Percentiles rank a stretch among this genome's conserved stretches.
Evolutionary conservation across 2,329 filamentous ascomycete genomes (phyloP).

Genomic region (Xylaria sp.): DNA sequence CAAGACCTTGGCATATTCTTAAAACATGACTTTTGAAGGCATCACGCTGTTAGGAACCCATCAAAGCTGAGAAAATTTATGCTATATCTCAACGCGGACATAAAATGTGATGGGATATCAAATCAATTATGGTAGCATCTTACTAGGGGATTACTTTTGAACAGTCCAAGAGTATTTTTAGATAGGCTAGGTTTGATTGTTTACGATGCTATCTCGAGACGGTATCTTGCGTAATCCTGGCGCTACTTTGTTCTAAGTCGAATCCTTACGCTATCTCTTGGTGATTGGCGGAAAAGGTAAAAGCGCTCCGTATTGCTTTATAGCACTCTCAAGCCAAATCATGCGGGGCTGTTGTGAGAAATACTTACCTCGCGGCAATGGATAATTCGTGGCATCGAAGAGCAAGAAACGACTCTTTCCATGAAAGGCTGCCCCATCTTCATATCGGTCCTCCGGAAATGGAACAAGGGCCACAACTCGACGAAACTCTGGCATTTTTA

Average conservation of each 20-base stretch:
- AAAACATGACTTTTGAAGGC: background rate
- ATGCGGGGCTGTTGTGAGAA: too few species aligned
- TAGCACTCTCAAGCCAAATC: too few species aligned
- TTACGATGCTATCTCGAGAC: background rate
- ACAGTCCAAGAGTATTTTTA: background rate
- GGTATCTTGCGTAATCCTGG: background rate
- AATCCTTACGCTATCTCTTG: background rate
- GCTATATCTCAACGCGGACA: too few species aligned
- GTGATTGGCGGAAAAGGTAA: too few species aligned
- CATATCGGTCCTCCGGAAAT: background rate
- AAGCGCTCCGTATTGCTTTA: too few species aligned
- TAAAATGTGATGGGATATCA: too few species aligned
- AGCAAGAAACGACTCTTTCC: background rate
- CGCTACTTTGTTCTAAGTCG: background rate
- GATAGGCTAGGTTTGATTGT: background rate
- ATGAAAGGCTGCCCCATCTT: background rate
- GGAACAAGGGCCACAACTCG: background rate
- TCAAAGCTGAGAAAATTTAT: too few species aligned
- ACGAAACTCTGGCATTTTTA: slow-evolving; percentile 2
- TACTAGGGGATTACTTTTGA: too few species aligned
- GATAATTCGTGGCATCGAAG: background rate
- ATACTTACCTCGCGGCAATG: background rate
- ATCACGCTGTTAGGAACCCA: too few species aligned
- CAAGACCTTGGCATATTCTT: background rate
- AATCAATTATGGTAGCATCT: too few species aligned